Evolutionary conservation across 495 filamentous ascomycete genomes (phyloP).

Genomic region (Neurospora sp.): DNA sequence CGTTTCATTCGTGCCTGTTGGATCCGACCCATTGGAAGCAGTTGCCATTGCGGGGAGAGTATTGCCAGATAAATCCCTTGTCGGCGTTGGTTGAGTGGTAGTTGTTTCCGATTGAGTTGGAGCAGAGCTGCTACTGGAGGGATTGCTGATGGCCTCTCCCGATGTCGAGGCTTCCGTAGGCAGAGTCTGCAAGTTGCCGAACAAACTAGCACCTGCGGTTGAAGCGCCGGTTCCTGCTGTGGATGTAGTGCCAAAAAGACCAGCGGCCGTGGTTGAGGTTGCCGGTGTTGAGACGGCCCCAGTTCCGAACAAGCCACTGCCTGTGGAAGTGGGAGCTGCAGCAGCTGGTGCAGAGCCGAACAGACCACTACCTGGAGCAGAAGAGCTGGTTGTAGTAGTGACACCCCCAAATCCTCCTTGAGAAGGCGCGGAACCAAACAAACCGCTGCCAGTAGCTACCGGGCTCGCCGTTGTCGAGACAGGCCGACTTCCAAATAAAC

Average conservation of each 20-base stretch:
- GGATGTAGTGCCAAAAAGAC: neutral
- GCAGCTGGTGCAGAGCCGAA: neutral
- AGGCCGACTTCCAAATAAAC: neutral
- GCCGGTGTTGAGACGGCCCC: neutral
- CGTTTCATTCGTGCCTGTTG: neutral
- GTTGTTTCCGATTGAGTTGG: neutral
- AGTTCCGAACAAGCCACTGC: neutral
- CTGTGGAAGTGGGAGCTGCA: neutral
- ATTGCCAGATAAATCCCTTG: neutral
- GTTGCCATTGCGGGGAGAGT: neutral
- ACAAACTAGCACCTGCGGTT: no score
- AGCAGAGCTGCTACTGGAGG: neutral
- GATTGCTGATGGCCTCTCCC: no score
- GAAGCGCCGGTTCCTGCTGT: no score
- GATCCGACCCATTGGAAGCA: neutral
- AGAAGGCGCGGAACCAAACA: neutral
- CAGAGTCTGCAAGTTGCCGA: no score
- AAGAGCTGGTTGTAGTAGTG: neutral
- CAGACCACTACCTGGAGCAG: neutral
- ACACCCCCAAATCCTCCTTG: neutral
- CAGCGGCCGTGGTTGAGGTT: neutral
- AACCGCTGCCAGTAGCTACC: neutral
- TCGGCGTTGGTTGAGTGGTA: neutral
- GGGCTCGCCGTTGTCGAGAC: neutral
- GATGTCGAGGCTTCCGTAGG: no score